phyloP scores from a whole-genome alignment of 2,329 filamentous ascomycete genomes.

The Chaetomiaceae sp. region DNA sequence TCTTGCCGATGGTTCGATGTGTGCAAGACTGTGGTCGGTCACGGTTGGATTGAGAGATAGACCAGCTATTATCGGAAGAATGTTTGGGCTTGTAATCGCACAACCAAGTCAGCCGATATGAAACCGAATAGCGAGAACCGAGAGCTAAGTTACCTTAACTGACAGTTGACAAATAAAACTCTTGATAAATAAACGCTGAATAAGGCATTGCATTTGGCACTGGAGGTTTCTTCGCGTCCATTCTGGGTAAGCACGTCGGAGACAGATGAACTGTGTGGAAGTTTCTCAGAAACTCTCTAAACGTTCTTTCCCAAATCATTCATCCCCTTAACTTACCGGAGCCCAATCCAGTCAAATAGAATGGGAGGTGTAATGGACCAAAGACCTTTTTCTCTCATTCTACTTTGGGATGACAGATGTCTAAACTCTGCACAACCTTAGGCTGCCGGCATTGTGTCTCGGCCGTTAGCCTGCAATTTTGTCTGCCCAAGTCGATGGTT shows the following conservation, averaged over 20 bases:
- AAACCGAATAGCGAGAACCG: background rate
- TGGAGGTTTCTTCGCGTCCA: background rate
- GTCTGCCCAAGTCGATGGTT: too few relatives aligned
- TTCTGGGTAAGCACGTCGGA: background rate
- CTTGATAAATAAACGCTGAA: background rate
- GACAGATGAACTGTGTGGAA: background rate
- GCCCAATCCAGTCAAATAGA: background rate
- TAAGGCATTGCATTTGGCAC: slow-evolving; percentile 1
- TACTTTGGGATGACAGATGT: too few relatives aligned
- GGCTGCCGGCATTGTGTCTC: slow-evolving; percentile 14
- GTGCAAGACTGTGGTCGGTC: too few relatives aligned
- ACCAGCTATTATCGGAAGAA: too few relatives aligned
- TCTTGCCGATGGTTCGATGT: too few relatives aligned
- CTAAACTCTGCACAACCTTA: background rate
- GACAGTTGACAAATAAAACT: background rate
- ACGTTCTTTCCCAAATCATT: background rate
- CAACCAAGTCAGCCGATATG: background rate
- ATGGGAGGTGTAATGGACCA: too few relatives aligned
- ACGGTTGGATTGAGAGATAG: too few relatives aligned
- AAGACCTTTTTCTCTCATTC: too few relatives aligned
- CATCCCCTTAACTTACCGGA: background rate
- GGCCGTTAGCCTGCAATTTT: slow-evolving; percentile 19
- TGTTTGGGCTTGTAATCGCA: too few relatives aligned
- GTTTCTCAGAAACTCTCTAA: background rate
- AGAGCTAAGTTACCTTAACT: background rate